Percentiles rank a stretch among this genome's conserved stretches.
phyloP scores from a whole-genome alignment of 768 basidiomycete species.

The Lentinula detonsa region DNA sequence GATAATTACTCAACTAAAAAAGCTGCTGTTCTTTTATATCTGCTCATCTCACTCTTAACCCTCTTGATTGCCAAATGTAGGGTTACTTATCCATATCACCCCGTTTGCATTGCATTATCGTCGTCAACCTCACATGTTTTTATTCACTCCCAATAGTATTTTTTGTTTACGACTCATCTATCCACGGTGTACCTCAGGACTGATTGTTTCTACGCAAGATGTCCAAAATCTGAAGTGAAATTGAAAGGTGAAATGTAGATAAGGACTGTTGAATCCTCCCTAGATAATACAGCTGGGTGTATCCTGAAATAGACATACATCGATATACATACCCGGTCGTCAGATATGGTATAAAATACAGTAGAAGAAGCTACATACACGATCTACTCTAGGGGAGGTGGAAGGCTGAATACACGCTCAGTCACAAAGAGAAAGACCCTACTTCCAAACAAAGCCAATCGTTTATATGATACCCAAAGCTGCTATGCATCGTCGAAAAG shows the following conservation, averaged over 20 bases:
- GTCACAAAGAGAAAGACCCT: neutral
- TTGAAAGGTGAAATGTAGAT: too few species aligned
- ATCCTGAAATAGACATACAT: neutral
- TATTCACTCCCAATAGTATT: slow-evolving; percentile 21
- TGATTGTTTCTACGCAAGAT: too few species aligned
- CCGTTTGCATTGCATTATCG: slow-evolving; percentile 22
- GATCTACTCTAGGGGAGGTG: neutral
- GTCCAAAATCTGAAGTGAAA: too few species aligned
- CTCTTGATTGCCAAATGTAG: slow-evolving; percentile 26
- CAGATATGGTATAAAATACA: neutral
- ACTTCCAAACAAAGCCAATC: neutral
- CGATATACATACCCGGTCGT: neutral
- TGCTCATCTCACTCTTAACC: slow-evolving; percentile 28
- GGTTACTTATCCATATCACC: slow-evolving; percentile 33
- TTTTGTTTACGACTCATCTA: neutral
- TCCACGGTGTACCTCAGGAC: neutral
- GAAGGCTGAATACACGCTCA: neutral
- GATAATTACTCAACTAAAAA: neutral
- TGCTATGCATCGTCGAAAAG: slow-evolving; percentile 52
- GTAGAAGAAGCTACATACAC: neutral
- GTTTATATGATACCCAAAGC: slow-evolving; percentile 27
- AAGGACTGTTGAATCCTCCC: neutral
- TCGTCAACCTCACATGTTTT: slow-evolving; percentile 36
- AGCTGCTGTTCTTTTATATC: slow-evolving; percentile 19
- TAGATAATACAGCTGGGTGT: neutral